Conservation (phyloP, 495 filamentous ascomycete genomes). For the Trypethelium eluteriae region DNA sequence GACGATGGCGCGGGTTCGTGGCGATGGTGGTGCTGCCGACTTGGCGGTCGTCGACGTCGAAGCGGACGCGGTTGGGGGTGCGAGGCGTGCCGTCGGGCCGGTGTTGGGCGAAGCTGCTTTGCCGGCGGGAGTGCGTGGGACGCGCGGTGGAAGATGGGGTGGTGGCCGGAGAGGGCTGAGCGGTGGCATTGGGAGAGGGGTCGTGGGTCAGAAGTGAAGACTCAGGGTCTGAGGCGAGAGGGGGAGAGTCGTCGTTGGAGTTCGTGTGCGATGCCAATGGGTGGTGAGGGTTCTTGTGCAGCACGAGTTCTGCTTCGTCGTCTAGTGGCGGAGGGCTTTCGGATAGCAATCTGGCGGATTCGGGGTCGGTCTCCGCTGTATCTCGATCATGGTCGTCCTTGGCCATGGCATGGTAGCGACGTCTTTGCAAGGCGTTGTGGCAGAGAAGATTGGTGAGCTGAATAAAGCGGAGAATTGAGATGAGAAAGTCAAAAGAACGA, state of each 20-base stretch:
- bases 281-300: neutral
- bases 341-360: neutral
- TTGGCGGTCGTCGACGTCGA: conserved; percentile 56
- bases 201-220: neutral
- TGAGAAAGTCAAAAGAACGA: neutral
- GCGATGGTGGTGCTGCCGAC: too few species aligned
- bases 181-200: neutral
- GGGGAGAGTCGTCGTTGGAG: neutral
- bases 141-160: neutral
- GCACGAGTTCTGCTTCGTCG: neutral
- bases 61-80: conserved; percentile 79
- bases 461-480: neutral
- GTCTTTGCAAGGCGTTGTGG: neutral
- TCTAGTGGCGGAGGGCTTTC: conserved; percentile 4
- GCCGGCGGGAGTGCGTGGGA: conserved; percentile 18
- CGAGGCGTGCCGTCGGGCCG: conserved; percentile 52
- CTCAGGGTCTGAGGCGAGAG: neutral
- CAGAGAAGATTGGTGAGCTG: neutral
- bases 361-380: conserved; percentile 3
- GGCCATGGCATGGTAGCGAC: conserved; percentile 17
- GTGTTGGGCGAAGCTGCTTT: conserved; percentile 36
- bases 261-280: neutral
- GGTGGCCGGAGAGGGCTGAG: neutral
- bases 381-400: conserved; percentile 12
- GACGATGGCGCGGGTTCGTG: neutral